Conservation (phyloP, 2,329 filamentous ascomycete species). For the Aspergillus ruber region DNA sequence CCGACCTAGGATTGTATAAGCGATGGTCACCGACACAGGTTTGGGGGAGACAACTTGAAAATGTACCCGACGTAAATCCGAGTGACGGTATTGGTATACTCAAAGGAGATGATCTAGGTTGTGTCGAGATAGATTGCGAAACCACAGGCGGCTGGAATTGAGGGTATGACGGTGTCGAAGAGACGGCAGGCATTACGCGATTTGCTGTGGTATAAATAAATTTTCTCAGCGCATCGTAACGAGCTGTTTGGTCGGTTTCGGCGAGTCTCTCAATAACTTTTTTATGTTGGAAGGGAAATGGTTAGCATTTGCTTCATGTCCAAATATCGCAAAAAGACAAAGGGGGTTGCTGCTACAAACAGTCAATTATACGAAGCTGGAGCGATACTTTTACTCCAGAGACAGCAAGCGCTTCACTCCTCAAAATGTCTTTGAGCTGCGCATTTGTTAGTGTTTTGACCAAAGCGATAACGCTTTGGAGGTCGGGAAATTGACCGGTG, state of each 20-base stretch:
- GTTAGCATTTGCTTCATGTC: not conserved
- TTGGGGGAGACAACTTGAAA: slow-evolving; percentile 1
- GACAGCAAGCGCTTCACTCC: slow-evolving; percentile 65
- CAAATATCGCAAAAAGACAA: slow-evolving; percentile 3
- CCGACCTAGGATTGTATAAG: slow-evolving; percentile 37
- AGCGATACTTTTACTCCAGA: slow-evolving; percentile 80
- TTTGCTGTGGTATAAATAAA: slow-evolving; percentile 26
- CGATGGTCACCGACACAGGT: slow-evolving; percentile 1
- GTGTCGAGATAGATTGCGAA: slow-evolving; percentile 19
- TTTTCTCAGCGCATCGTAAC: slow-evolving; percentile 26
- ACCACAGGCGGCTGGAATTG: slow-evolving; percentile 20
- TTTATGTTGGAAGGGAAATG: not conserved
- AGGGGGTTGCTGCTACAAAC: slow-evolving; percentile 51
- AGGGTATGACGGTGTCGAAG: slow-evolving; percentile 17
- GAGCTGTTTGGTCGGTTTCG: slow-evolving; percentile 17
- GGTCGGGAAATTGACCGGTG: slow-evolving; percentile 34
- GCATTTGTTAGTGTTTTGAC: slow-evolving; percentile 54
- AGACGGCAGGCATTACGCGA: slow-evolving; percentile 21
- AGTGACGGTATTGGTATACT: slow-evolving; percentile 27
- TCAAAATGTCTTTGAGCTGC: slow-evolving; percentile 71
- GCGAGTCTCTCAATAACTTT: slow-evolving; percentile 23
- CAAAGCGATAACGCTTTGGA: slow-evolving; percentile 36
- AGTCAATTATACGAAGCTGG: slow-evolving; percentile 67
- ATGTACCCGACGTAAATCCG: slow-evolving; percentile 23
- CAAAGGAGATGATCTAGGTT: slow-evolving; percentile 20